Base-by-base conservation (phyloP, 1,284 basidiomycete species). In the Naganishia cerealis region DNA sequence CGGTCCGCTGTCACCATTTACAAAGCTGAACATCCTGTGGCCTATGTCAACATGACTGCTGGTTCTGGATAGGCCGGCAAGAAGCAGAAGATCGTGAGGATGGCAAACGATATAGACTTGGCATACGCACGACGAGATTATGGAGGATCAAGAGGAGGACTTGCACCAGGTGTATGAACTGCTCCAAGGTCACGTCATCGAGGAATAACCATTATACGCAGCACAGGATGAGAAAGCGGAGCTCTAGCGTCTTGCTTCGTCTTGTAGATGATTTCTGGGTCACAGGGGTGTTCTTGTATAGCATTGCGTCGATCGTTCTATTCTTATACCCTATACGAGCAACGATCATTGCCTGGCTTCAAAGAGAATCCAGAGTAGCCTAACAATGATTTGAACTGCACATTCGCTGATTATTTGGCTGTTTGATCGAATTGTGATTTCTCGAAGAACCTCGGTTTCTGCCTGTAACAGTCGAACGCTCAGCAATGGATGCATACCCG, bases 111-210 rank as follows among this genome's bases (percentile, higher is more conserved):
- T 42, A 91, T 91, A 89, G 89, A 91, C 58, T 85, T 90, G 53
- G 89, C n/a, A n/a, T n/a, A n/a, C n/a, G 52, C 82, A 77, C n/a
- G 83, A 82, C 9, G 85, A 83, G 4, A 84, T 82, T 24, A 86
- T 83, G 24, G 87, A 84, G 38, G 90, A 87, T 69, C 90, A 87
- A n/a, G 94, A 96, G 77, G 83, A 85, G 3, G 94, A 96, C 79
- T 94, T 95, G 87, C 93, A 93, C 65, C 84, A 86, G 68, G 79
- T 97, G 74, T 88, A 95, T 75, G 95, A 98, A 81, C 80, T 99
- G 71, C 81, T 98, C 74, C 94, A 97, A 72, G 88, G 92, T 78
- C 91, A 98, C 76, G 50, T 38, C 21, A 53, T 63, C 24, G 61
- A 63, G 24, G 61, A 63, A 13, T 50, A 63, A 26, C 50, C 50